Evolutionary conservation across 306 rosid genomes (phyloP), one percentile per base, ranked within the genome.

Genomic region (Gillenia trifoliata): DNA sequence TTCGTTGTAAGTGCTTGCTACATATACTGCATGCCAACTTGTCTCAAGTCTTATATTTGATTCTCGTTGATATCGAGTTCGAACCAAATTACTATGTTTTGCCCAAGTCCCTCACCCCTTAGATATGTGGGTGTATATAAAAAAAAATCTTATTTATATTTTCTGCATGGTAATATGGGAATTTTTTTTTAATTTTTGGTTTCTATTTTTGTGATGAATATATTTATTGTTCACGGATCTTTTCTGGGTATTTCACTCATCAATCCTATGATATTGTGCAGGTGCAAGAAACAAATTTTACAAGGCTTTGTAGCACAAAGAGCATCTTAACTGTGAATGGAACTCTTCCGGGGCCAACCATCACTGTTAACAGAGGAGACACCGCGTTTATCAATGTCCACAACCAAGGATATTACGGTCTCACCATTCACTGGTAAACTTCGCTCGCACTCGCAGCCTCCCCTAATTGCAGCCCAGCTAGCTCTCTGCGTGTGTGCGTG

Each of bases 341-440:
- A 5, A 50, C 8, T 33, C 73, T 68, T 11, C 85, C 85, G 4
- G 85, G 85, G 19, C 85, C 85, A 25, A 54, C 76, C 23, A 38
- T 82, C 33, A 28, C 5, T 4, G 79, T 77, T 12, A 52, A 13
- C 6, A 72, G 15, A 52, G 85, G 85, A 20, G 76, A 82, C 26
- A 67, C 38, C 1, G 64, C 63, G 0, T 81, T 33, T 19, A 71
- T 81, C 19, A 72, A 52, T 10, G 81, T 77, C 34, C 72, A 61
- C 43, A 81, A 81, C n/a, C 40, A 81, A 4, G 81, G 85, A 33
- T 15, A 20, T 1, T 67, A 81, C 6, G 81, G 81, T 17, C 36
- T 81, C 62, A 81, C 81, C 13, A 12, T 81, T 77, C 85, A 81
- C 8, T 81, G 85, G 82, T 81, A 61, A 20, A 33, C 13, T 36